These are phyloP conservation scores for Plenodomus biglobosus DNA, from an alignment of 2,329 filamentous ascomycete species.

Conservation along the genomic window DNA sequence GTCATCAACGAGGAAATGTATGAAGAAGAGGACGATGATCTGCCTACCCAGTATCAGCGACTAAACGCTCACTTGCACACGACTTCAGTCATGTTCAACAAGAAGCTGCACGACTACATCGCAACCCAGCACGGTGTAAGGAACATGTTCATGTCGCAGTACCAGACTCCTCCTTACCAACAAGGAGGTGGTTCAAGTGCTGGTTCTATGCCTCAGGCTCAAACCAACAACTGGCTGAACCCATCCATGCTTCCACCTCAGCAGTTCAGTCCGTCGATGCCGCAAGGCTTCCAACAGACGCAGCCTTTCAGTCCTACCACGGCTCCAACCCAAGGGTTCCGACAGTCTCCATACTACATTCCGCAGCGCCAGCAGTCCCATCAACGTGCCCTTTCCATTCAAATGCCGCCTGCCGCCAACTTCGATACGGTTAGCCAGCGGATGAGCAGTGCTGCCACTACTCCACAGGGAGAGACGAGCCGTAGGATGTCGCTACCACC, in stretches of 20 bases:
- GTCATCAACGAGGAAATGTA: slow-evolving; percentile 95
- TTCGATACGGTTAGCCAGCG: slow-evolving; percentile 31
- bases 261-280: slow-evolving; percentile 34
- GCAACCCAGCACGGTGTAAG: slow-evolving; percentile 61
- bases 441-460: slow-evolving; percentile 19
- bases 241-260: slow-evolving; percentile 40
- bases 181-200: slow-evolving; percentile 21
- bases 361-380: slow-evolving; percentile 43
- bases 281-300: slow-evolving; percentile 24
- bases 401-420: slow-evolving; percentile 43
- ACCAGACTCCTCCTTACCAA: slow-evolving; percentile 21
- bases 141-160: slow-evolving; percentile 44
- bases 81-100: slow-evolving; percentile 62
- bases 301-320: slow-evolving; percentile 24
- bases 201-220: slow-evolving; percentile 23
- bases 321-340: slow-evolving; percentile 38
- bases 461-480: slow-evolving; percentile 30
- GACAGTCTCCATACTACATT: slow-evolving; percentile 52
- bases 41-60: slow-evolving; percentile 66
- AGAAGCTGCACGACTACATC: slow-evolving; percentile 61
- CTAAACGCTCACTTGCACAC: slow-evolving; percentile 65
- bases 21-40: slow-evolving; percentile 86
- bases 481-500: slow-evolving; percentile 51
- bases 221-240: slow-evolving; percentile 31
- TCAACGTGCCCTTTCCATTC: slow-evolving; percentile 50